These are phyloP conservation scores for Acer yangbiense DNA, from an alignment of 345 rosid genomes.

Conservation along the genomic window DNA sequence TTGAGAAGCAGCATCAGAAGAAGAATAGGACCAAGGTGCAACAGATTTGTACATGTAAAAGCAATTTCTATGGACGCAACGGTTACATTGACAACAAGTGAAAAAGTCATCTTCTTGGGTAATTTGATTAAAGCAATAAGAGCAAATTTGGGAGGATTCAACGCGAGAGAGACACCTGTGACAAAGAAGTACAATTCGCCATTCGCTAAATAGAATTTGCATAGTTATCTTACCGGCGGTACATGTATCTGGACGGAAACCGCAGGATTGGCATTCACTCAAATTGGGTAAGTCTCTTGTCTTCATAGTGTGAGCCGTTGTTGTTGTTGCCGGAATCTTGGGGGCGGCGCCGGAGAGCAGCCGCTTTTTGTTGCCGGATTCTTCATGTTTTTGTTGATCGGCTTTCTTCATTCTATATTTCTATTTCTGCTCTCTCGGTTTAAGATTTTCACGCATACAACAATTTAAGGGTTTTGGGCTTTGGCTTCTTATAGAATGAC, in stretches of 20 bases:
- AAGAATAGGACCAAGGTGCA: slow-evolving; percentile 47
- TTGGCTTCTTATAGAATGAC: too few species aligned
- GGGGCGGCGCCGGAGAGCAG: too few species aligned
- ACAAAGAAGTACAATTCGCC: slow-evolving; percentile 58
- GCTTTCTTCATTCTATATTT: too few species aligned
- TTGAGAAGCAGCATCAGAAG: slow-evolving; percentile 17
- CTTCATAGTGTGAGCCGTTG: slow-evolving; percentile 24
- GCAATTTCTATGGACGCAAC: slow-evolving; percentile 44
- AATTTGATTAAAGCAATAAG: slow-evolving; percentile 50
- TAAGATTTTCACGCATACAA: too few species aligned
- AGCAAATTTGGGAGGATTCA: slow-evolving; percentile 44
- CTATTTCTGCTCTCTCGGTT: too few species aligned
- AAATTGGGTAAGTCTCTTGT: slow-evolving; percentile 60
- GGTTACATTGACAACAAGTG: slow-evolving; percentile 36
- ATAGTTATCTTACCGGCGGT: slow-evolving; percentile 35
- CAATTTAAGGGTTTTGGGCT: too few species aligned
- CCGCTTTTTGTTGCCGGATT: too few species aligned
- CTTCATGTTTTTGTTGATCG: too few species aligned
- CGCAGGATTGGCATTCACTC: slow-evolving; percentile 61
- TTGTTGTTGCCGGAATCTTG: too few species aligned
- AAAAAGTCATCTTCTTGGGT: slow-evolving; percentile 29
- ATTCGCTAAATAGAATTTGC: slow-evolving; percentile 54
- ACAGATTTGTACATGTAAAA: slow-evolving; percentile 27
- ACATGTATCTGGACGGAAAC: slow-evolving; percentile 42
- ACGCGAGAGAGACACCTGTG: slow-evolving; percentile 35